phyloP scores from a whole-genome alignment of 768 basidiomycete species.

The Leccinum longicurvipes region DNA sequence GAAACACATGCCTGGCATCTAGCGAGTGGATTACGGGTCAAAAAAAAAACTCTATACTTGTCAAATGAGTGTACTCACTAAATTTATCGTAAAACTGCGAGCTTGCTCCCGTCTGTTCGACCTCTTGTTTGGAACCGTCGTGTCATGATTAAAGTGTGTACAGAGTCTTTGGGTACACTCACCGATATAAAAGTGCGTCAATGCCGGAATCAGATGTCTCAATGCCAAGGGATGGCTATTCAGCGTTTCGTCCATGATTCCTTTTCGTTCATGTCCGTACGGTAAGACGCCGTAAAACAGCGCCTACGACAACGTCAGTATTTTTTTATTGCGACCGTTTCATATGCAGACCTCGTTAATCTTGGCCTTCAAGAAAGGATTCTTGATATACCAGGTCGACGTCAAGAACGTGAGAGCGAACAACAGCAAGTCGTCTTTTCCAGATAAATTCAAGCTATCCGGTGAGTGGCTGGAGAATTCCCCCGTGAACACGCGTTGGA shows the following conservation, averaged over 20 bases:
- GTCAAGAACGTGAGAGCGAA: conserved; percentile 90
- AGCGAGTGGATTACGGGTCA: neutral
- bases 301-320: conserved; percentile 42
- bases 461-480: conserved; percentile 52
- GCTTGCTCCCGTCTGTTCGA: conserved; percentile 95
- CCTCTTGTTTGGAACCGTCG: conserved; percentile 53
- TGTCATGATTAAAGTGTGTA: neutral
- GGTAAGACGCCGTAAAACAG: conserved; percentile 71
- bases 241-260: conserved; percentile 77
- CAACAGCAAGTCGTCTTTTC: conserved; percentile 81
- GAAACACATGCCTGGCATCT: conserved; percentile 53
- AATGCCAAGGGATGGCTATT: conserved; percentile 84
- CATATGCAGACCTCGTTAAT: conserved; percentile 73
- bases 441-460: conserved; percentile 76
- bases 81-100: conserved; percentile 99
- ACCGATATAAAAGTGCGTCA: conserved; percentile 97
- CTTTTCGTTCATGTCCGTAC: conserved; percentile 61
- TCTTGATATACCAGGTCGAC: conserved; percentile 97
- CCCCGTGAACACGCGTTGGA: neutral
- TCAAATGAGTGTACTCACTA: conserved; percentile 48
- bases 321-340: neutral
- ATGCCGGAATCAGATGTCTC: conserved; percentile 83
- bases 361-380: conserved; percentile 95
- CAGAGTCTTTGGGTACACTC: conserved; percentile 17
- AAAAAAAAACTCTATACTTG: conserved; percentile 2